phyloP scores from a whole-genome alignment of 371 early-diverging fungal species.

The Sporodiniella umbellata region DNA sequence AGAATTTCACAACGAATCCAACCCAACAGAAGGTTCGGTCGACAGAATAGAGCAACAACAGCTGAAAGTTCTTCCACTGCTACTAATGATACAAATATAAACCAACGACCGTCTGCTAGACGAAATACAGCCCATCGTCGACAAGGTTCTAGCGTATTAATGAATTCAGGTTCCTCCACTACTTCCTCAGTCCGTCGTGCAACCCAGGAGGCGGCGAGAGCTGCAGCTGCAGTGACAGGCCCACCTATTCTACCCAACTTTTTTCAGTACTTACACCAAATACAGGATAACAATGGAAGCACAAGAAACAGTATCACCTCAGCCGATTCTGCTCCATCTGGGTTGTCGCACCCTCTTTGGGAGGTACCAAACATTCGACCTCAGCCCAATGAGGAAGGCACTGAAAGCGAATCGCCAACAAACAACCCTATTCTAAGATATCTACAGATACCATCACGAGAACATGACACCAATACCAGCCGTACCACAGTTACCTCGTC shows the following conservation, averaged over 20 bases:
- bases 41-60: neutral
- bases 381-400: neutral
- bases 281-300: neutral
- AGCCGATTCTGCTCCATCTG: neutral
- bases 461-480: neutral
- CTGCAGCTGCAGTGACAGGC: slow-evolving; percentile 19
- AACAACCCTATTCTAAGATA: slow-evolving; percentile 3
- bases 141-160: neutral
- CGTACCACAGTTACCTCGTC: slow-evolving; percentile 1
- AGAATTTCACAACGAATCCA: slow-evolving; percentile 19
- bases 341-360: neutral
- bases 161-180: slow-evolving; percentile 10
- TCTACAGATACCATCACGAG: slow-evolving; percentile 1
- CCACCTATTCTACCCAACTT: slow-evolving; percentile 12
- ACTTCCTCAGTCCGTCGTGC: slow-evolving; percentile 17
- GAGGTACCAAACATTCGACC: neutral
- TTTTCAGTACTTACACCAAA: neutral
- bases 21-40: slow-evolving; percentile 6
- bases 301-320: slow-evolving; percentile 6
- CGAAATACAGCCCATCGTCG: neutral
- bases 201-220: slow-evolving; percentile 17
- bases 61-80: too few species aligned
- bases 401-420: neutral
- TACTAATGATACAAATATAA: neutral
- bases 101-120: neutral